Evolutionary conservation across 352 stramenopile species (phyloP).

Genomic region (Globisporangium nagaii): DNA sequence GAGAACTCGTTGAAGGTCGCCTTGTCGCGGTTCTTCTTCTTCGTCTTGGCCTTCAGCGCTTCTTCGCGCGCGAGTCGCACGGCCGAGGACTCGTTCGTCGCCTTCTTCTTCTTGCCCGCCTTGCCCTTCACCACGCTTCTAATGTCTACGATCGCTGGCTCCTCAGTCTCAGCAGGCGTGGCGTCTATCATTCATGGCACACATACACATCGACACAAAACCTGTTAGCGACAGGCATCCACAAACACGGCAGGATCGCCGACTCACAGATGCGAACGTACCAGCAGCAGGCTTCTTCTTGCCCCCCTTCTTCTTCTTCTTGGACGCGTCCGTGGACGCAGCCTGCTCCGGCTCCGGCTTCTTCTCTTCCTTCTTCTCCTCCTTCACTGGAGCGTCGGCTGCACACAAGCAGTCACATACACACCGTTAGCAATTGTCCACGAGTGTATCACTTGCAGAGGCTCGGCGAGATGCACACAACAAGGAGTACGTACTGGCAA

Average conservation of each 20-base stretch:
- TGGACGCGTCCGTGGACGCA: constrained; percentile 24
- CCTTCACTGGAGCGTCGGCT: constrained; percentile 13
- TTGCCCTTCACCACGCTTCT: constrained; percentile 72
- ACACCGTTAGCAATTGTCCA: no score
- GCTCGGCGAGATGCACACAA: no score
- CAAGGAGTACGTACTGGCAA: constrained; percentile 26
- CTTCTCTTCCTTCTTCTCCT: constrained; percentile 42
- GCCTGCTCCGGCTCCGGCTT: constrained; percentile 23
- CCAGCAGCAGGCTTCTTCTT: constrained; percentile 39
- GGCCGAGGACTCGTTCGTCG: constrained; percentile 42
- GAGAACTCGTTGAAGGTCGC: constrained; percentile 81
- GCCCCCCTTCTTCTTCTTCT: constrained; percentile 60
- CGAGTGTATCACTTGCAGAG: no score
- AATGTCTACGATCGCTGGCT: constrained; percentile 52
- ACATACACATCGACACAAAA: no score
- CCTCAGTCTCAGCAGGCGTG: constrained; percentile 17
- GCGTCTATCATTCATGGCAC: no score
- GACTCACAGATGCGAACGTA: background rate
- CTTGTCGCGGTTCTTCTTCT: constrained; percentile 76
- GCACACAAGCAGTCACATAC: background rate
- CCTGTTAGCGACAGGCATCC: background rate
- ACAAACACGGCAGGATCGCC: background rate
- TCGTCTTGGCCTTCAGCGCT: constrained; percentile 58
- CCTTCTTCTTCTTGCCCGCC: constrained; percentile 58
- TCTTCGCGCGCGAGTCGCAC: constrained; percentile 69